Evolutionary conservation across 2,329 filamentous ascomycete genomes (phyloP), one percentile per base, ranked within the genome.

Genomic region (Penicillium sp.): DNA sequence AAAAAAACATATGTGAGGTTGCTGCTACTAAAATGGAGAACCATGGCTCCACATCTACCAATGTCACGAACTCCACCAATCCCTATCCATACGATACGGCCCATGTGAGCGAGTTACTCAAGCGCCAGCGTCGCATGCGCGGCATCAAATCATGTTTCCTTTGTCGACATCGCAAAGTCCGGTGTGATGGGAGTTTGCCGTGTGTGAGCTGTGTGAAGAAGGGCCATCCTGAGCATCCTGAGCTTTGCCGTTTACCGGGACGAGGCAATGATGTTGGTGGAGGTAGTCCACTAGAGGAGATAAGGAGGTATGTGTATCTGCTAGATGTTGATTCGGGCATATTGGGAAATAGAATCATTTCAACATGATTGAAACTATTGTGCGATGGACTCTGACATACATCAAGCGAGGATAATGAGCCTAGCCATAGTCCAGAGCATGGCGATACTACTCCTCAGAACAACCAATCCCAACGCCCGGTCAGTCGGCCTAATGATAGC

Each of bases 131-230:
- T 55, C 68, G 67, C 28, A 49, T 53, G 5, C 68, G 68, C 17
- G 63, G 64, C 10, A 64, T 70, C 58, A 66, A 63, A 19, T 70
- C 70, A 22, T 72, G 68, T 59, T 72, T 72, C n/a, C 68, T 67
- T 19, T 70, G 68, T 55, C 63, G 66, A 12, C 65, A 72, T 57
- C 61, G 70, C 26, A 70, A 70, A 50, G 66, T 70, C 5, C 61
- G 65, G 10, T 72, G 70, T 30, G 60, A 69, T 54, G 37, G 37
- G 37, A 65, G 64, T 7, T 40, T 59, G 0, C 69, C 69, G 15
- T 71, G 68, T 19, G 56, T 59, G 3, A 68, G 60, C 38, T 70
- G 69, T 38, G 51, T 70, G 4, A 61, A 63, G 24, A 59, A 68
- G 13, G 51, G 56, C 19, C 69, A 70, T 58, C 44, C 61, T 10